Evolutionary conservation across 225 moss, liverwort and hornwort genomes (phyloP).

Genomic region (Sphagnum contortum): DNA sequence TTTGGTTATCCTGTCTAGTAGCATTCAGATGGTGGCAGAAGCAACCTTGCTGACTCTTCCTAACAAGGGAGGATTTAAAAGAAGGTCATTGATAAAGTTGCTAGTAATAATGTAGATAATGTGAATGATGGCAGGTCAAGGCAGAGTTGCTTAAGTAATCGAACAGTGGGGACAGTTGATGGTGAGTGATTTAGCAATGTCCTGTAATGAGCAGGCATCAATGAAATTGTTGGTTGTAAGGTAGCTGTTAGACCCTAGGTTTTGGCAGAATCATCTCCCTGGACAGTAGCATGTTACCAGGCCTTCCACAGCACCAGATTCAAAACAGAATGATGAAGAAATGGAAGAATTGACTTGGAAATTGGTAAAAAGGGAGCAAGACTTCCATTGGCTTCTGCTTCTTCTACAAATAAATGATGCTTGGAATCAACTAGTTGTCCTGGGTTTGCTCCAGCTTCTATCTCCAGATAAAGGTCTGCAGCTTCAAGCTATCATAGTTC

Average conservation of each 20-base stretch:
- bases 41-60: slow-evolving; percentile 33
- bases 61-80: slow-evolving; percentile 26
- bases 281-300: slow-evolving; percentile 15
- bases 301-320: slow-evolving; percentile 8
- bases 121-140: slow-evolving; percentile 71
- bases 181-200: slow-evolving; percentile 30
- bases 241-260: slow-evolving; percentile 64
- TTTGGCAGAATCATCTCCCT: slow-evolving; percentile 59
- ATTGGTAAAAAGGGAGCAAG: slow-evolving; percentile 50
- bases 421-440: slow-evolving; percentile 71
- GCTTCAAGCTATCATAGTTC: slow-evolving; percentile 67
- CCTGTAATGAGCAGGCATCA: slow-evolving; percentile 68
- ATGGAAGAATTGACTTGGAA: slow-evolving; percentile 51
- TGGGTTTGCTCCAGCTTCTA: slow-evolving; percentile 68
- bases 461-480: slow-evolving; percentile 38
- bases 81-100: slow-evolving; percentile 43
- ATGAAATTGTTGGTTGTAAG: slow-evolving; percentile 47
- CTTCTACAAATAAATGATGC: slow-evolving; percentile 59
- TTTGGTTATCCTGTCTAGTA: slow-evolving; percentile 42
- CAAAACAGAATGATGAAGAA: slow-evolving; percentile 17
- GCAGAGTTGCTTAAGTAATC: slow-evolving; percentile 55
- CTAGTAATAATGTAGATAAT: slow-evolving; percentile 65
- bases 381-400: slow-evolving; percentile 70
- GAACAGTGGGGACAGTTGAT: slow-evolving; percentile 76
- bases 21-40: slow-evolving; percentile 43